Percentiles rank a stretch among this genome's conserved stretches.
Evolutionary conservation across 805 yeast species (phyloP).

Genomic region (Spathaspora girioi): DNA sequence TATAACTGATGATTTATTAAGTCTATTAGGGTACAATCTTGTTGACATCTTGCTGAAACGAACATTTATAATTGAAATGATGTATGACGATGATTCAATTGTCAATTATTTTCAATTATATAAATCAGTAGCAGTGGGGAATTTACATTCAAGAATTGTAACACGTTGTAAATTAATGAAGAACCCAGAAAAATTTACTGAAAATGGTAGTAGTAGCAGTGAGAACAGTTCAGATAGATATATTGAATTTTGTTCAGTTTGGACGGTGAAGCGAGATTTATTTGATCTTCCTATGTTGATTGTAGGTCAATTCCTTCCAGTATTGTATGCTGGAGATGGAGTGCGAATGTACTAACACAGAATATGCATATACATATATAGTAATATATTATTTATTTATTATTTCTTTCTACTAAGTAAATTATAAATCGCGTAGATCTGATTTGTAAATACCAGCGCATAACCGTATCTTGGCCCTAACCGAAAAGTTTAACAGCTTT

Average conservation of each 20-base stretch:
- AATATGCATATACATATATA: not conserved
- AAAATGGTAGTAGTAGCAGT: slow-evolving; percentile 1
- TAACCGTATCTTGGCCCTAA: not conserved
- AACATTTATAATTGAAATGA: slow-evolving; percentile 69
- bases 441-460: not conserved
- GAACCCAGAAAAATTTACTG: slow-evolving; percentile 15
- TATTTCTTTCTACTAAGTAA: too few relatives aligned
- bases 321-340: slow-evolving; percentile 39
- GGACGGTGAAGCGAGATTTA: slow-evolving; percentile 82
- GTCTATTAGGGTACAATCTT: slow-evolving; percentile 61
- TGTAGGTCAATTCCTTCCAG: slow-evolving; percentile 77
- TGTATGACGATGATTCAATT: slow-evolving; percentile 73
- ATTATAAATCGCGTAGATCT: not conserved
- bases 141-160: slow-evolving; percentile 48
- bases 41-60: slow-evolving; percentile 56
- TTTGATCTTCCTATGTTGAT: slow-evolving; percentile 83
- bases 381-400: not conserved
- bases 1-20: slow-evolving; percentile 69
- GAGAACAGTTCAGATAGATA: slow-evolving; percentile 16
- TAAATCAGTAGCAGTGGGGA: slow-evolving; percentile 69
- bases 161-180: slow-evolving; percentile 49
- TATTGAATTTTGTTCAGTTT: slow-evolving; percentile 70
- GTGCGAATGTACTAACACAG: slow-evolving; percentile 24
- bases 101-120: slow-evolving; percentile 69
- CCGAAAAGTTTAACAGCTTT: not conserved